Conservation (phyloP, 164 flowering plant species). For the Nymphaea colorata region DNA sequence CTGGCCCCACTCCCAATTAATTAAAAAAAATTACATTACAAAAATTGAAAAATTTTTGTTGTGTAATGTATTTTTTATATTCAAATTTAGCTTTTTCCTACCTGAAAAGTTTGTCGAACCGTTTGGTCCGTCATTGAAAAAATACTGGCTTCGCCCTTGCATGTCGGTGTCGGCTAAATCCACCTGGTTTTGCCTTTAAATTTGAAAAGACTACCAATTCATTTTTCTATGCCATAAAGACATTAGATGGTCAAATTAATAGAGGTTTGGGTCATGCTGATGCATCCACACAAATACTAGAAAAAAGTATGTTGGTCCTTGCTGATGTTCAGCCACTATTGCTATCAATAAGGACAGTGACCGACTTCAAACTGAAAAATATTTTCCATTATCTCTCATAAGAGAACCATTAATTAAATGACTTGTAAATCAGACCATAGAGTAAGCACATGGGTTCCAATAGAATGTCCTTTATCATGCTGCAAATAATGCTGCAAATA, state of each 20-base stretch:
- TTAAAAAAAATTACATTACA: no score
- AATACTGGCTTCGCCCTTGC: not conserved
- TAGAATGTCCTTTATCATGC: no score
- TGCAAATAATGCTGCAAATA: no score
- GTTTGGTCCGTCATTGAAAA: no score
- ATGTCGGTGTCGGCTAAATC: not conserved
- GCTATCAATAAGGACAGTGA: slow-evolving; percentile 62
- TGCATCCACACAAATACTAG: not conserved
- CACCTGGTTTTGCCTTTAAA: not conserved
- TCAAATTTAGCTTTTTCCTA: no score
- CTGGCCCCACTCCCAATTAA: no score
- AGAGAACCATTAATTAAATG: no score
- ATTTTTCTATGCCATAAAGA: slow-evolving; percentile 1
- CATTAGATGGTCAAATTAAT: slow-evolving; percentile 3
- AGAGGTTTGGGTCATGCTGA: not conserved
- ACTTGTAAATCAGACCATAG: no score
- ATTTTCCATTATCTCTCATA: slow-evolving; percentile 64
- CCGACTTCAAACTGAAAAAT: slow-evolving; percentile 45
- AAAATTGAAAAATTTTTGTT: no score
- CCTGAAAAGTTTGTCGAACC: no score
- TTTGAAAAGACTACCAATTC: not conserved
- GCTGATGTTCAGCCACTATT: slow-evolving; percentile 50
- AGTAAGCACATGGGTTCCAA: no score
- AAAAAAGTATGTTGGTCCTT: slow-evolving; percentile 21
- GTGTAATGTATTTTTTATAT: no score